phyloP scores from a whole-genome alignment of 2,329 filamentous ascomycete genomes.

The Aureobasidium pullulans region DNA sequence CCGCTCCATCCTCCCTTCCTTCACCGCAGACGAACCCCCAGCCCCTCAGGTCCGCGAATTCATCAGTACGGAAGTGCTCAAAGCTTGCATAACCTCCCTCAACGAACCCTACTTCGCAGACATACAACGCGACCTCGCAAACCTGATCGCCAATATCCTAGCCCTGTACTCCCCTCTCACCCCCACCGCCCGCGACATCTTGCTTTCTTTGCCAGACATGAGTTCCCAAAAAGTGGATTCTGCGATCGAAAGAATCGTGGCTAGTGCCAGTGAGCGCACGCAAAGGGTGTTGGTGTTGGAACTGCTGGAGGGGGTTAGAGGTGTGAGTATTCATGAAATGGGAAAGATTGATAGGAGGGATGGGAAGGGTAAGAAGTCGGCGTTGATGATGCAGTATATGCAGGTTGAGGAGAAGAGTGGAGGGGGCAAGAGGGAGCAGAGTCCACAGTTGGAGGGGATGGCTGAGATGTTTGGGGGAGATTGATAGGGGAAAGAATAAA shows the following conservation, averaged over 20 bases:
- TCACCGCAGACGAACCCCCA: slow-evolving; percentile 41
- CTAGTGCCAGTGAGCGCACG: slow-evolving; percentile 50
- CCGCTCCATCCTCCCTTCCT: slow-evolving; percentile 75
- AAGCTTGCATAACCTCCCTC: slow-evolving; percentile 81
- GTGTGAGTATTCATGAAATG: slow-evolving; percentile 87
- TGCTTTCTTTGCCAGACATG: slow-evolving; percentile 76
- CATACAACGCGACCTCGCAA: slow-evolving; percentile 83
- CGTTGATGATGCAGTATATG: slow-evolving; percentile 35
- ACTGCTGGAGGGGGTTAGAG: slow-evolving; percentile 76
- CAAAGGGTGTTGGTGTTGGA: slow-evolving; percentile 78
- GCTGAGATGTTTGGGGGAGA: slow-evolving; percentile 37
- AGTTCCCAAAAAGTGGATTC: slow-evolving; percentile 57
- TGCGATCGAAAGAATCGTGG: slow-evolving; percentile 34
- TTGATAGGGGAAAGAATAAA: neutral
- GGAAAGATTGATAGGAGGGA: slow-evolving; percentile 59
- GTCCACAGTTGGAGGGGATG: slow-evolving; percentile 36
- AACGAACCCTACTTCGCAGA: slow-evolving; percentile 97
- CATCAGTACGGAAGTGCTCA: slow-evolving; percentile 79
- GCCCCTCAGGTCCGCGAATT: slow-evolving; percentile 73
- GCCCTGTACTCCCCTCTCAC: slow-evolving; percentile 65
- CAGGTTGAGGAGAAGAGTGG: slow-evolving; percentile 32
- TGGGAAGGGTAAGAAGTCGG: slow-evolving; percentile 20
- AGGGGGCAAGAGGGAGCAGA: slow-evolving; percentile 31
- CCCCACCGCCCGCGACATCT: slow-evolving; percentile 62
- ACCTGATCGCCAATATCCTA: slow-evolving; percentile 79